These are phyloP conservation scores for Penicillium cosmopolitanum DNA, from an alignment of 495 filamentous ascomycete genomes.

Conservation along the genomic window DNA sequence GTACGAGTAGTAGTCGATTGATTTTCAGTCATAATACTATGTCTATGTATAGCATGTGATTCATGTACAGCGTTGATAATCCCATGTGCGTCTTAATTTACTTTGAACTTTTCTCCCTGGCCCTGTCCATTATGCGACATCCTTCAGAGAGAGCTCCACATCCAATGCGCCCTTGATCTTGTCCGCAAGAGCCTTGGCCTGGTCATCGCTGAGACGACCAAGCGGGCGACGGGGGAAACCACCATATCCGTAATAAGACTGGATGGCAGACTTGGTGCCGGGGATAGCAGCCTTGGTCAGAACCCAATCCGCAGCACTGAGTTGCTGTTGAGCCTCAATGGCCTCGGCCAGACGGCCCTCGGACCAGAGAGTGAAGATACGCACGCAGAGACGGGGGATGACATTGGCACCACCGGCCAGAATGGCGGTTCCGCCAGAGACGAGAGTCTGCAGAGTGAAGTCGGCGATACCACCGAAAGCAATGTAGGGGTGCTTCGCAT, in stretches of 20 bases:
- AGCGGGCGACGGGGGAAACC: constrained; percentile 77
- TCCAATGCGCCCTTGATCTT: constrained; percentile 72
- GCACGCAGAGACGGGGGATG: constrained; percentile 77
- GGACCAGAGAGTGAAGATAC: constrained; percentile 78
- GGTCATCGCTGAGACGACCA: constrained; percentile 58
- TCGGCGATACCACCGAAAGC: constrained; percentile 89
- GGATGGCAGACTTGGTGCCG: constrained; percentile 83
- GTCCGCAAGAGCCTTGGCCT: constrained; percentile 59
- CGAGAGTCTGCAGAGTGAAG: constrained; percentile 81
- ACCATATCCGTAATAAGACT: constrained; percentile 83
- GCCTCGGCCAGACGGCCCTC: constrained; percentile 76
- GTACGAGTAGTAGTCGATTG: not conserved
- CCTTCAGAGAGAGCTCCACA: constrained; percentile 58
- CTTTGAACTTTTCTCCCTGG: not conserved
- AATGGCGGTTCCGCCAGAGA: constrained; percentile 79
- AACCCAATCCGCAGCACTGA: constrained; percentile 82
- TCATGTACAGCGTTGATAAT: constrained; percentile 13
- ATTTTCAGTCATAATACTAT: not conserved
- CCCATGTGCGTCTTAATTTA: constrained; percentile 1
- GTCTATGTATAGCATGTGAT: not conserved
- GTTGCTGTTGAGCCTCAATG: constrained; percentile 68
- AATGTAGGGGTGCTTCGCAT: constrained; percentile 67
- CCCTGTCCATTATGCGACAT: constrained; percentile 34
- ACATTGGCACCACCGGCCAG: constrained; percentile 89
- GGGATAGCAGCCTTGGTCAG: constrained; percentile 85